Percentiles rank a stretch among this genome's conserved stretches.
phyloP scores from a whole-genome alignment of 257 asterid species.

The Nicotiana attenuata region DNA sequence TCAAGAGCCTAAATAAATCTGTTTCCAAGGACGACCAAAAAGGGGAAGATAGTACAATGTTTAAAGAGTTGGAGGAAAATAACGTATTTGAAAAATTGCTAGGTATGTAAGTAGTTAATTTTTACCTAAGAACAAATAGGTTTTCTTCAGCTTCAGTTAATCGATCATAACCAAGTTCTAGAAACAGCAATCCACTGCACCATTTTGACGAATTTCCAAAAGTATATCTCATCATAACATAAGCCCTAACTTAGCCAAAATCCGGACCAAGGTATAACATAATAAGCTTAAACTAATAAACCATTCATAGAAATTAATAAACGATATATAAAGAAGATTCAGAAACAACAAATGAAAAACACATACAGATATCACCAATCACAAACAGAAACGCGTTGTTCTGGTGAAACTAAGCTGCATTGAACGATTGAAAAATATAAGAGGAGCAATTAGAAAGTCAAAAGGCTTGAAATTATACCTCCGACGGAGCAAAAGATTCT shows the following conservation, averaged over 20 bases:
- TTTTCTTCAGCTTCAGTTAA: neutral
- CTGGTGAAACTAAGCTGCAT: neutral
- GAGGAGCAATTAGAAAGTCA: neutral
- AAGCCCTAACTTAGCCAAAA: neutral
- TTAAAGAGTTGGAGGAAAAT: too few species aligned
- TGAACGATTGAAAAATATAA: neutral
- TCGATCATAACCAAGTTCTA: neutral
- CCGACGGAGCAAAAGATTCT: conserved; percentile 7
- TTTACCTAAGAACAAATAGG: neutral
- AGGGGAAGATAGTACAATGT: neutral
- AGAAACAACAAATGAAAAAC: too few species aligned
- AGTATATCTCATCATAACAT: neutral
- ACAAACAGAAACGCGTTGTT: neutral
- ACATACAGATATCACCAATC: neutral
- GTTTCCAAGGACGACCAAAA: neutral
- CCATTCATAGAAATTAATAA: neutral
- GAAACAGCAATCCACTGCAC: neutral
- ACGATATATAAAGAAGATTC: too few species aligned
- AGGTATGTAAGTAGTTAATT: neutral
- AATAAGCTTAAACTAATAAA: neutral
- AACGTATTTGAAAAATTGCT: too few species aligned
- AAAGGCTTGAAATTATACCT: neutral
- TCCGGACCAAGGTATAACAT: neutral
- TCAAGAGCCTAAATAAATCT: neutral
- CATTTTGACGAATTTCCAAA: neutral